Base-by-base conservation (phyloP, 2,329 filamentous ascomycete species). In the Claviceps arundinis region DNA sequence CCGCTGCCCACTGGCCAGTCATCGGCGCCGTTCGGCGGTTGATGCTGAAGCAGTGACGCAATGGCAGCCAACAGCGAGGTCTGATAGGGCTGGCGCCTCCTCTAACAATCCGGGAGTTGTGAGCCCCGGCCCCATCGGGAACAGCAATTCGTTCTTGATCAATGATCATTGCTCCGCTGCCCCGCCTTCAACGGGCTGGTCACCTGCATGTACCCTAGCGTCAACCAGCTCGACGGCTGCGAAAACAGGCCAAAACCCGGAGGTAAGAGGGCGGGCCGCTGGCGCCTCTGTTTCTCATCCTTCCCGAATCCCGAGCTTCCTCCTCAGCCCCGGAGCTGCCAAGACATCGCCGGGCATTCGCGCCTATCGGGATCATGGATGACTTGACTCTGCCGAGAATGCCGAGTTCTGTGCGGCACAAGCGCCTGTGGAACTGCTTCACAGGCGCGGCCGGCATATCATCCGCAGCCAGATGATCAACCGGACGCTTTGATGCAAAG, bases 261-360 rank as follows among this genome's bases (percentile, higher is more conserved):
- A 34, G 30, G 30, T 11, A 34, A 34, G 9, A 34, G 30, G 30
- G 30, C 30, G 30, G 30, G 30, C 30, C 30, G 30, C 41, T 43
- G 22, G 41, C 19, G 19, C 4, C 22, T 43, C 41, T 24, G 11
- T 11, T 4, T 34, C 30, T 34, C 30, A 34, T 34, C 30, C 30
- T 57, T 50, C 19, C 56, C 56, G 56, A 58, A 58, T n/a, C 11
- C 56, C 56, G 56, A 58, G 52, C 50, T 57, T 16, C 24, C 17
- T 41, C 52, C 52, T 26, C 19, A n/a, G 11, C 34, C 5, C 26
- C 8, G 43, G 30, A 3, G 26, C 26, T 30, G 26, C 22, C 5
- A n/a, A 45, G 38, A 44, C 43, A 30, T 44, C 37, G 8, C 8
- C 26, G 26, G 26, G 26, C 9, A 30, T 30, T 4, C 7, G 26